phyloP scores from a whole-genome alignment of 2,329 filamentous ascomycete species.

The Botrytis hyacinthi region DNA sequence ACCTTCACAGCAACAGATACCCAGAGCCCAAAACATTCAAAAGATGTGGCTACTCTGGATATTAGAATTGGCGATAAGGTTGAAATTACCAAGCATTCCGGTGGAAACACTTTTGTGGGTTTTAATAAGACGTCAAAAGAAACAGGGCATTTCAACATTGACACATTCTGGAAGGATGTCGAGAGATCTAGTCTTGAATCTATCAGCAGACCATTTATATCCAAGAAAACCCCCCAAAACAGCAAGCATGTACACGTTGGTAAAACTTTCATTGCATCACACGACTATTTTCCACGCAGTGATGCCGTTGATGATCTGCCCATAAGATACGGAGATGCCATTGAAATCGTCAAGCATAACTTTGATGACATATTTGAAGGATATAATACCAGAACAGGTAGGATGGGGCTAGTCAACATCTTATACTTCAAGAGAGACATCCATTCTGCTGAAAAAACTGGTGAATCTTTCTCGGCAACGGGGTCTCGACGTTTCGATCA shows the following conservation, averaged over 20 bases:
- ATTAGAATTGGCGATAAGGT: slow-evolving; percentile 1
- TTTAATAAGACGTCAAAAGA: not conserved
- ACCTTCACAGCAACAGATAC: not conserved
- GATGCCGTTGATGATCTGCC: not conserved
- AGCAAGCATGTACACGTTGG: not conserved
- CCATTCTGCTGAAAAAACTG: not conserved
- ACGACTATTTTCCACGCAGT: not conserved
- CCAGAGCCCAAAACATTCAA: not conserved
- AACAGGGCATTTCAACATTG: not conserved
- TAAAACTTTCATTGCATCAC: not conserved
- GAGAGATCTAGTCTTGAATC: not conserved
- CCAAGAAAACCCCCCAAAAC: too few species aligned
- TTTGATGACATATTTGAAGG: not conserved
- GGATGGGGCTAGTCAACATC: not conserved
- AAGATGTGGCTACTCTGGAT: not conserved
- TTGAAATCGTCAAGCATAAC: not conserved
- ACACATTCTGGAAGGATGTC: not conserved
- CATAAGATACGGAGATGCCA: not conserved
- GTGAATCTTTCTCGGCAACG: not conserved
- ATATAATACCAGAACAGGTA: not conserved
- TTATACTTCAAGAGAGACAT: not conserved
- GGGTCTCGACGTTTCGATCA: not conserved
- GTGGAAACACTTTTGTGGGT: not conserved
- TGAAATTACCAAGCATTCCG: not conserved
- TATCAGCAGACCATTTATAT: not conserved